Evolutionary conservation across 1,284 basidiomycete genomes (phyloP).

Genomic region (Taiwanofungus camphoratus): DNA sequence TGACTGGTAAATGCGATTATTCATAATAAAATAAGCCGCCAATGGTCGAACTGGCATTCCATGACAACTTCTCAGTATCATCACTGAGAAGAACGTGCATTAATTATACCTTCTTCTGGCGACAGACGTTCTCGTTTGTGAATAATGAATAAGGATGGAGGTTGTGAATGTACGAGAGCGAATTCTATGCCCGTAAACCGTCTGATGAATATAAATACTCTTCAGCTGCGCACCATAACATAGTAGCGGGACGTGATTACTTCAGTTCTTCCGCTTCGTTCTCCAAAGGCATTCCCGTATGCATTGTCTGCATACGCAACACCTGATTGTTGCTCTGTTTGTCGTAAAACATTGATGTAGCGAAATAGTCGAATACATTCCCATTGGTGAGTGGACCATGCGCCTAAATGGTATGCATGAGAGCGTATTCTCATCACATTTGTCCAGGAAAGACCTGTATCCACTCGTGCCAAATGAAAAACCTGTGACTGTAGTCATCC

Average conservation of each 20-base stretch:
- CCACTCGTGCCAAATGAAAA: constrained; percentile 87
- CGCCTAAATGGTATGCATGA: constrained; percentile 38
- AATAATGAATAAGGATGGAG: constrained; percentile 78
- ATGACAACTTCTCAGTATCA: constrained; percentile 5
- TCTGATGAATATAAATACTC: constrained; percentile 33
- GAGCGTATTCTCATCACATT: constrained; percentile 6
- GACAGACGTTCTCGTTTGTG: constrained; percentile 80
- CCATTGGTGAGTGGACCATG: constrained; percentile 68
- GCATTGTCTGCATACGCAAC: constrained; percentile 84
- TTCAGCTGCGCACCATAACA: not conserved
- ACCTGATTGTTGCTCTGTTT: constrained; percentile 87
- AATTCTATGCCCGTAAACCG: constrained; percentile 83
- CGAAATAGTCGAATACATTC: constrained; percentile 83
- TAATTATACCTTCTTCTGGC: constrained; percentile 65
- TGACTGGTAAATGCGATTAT: constrained; percentile 81
- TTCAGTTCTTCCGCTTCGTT: constrained; percentile 79
- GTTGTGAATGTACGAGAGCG: constrained; percentile 68
- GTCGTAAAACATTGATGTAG: constrained; percentile 84
- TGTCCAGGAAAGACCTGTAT: constrained; percentile 47
- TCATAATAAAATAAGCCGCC: constrained; percentile 79
- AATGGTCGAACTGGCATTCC: constrained; percentile 54
- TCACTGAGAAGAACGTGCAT: constrained; percentile 7
- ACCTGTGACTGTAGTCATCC: constrained; percentile 73
- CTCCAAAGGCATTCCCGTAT: constrained; percentile 61
- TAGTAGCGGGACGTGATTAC: constrained; percentile 35